Evolutionary conservation across 2,329 filamentous ascomycete genomes (phyloP).

Genomic region (Colletotrichum sublineola): DNA sequence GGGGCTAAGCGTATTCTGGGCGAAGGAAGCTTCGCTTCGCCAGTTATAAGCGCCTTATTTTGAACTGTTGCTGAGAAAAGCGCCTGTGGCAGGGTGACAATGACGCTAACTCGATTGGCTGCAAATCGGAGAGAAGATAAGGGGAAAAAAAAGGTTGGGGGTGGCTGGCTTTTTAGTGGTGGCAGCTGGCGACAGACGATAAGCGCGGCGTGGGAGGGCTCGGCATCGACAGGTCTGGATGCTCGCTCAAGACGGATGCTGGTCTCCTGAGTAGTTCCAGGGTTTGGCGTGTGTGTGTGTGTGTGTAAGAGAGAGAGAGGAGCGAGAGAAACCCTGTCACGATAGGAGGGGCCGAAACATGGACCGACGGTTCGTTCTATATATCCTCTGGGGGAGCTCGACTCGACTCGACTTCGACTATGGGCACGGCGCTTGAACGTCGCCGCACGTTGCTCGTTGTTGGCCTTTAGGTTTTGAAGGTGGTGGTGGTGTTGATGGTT

Average conservation of each 20-base stretch:
- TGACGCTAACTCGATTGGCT: slow-evolving; percentile 6
- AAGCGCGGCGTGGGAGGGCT: slow-evolving; percentile 16
- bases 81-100: background rate
- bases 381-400: slow-evolving; percentile 12
- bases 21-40: background rate
- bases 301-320: background rate
- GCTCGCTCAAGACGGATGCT: slow-evolving; percentile 31
- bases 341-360: slow-evolving; percentile 23
- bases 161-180: slow-evolving; percentile 31
- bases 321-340: slow-evolving; percentile 16
- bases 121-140: background rate
- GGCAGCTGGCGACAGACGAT: slow-evolving; percentile 40
- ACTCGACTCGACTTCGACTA: background rate
- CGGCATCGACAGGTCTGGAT: background rate
- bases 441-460: slow-evolving; percentile 2
- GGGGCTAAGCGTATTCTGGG: background rate
- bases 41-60: background rate
- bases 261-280: slow-evolving; percentile 31
- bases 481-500: background rate
- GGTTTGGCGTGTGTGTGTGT: background rate
- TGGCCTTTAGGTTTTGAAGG: slow-evolving; percentile 3
- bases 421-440: background rate
- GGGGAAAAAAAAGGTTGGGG: background rate
- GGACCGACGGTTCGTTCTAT: slow-evolving; percentile 35
- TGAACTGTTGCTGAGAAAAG: background rate